Percentiles rank a stretch among this genome's conserved stretches.
Evolutionary conservation across 352 stramenopile species (phyloP).

Genomic region (Globisporangium uncinulatum): DNA sequence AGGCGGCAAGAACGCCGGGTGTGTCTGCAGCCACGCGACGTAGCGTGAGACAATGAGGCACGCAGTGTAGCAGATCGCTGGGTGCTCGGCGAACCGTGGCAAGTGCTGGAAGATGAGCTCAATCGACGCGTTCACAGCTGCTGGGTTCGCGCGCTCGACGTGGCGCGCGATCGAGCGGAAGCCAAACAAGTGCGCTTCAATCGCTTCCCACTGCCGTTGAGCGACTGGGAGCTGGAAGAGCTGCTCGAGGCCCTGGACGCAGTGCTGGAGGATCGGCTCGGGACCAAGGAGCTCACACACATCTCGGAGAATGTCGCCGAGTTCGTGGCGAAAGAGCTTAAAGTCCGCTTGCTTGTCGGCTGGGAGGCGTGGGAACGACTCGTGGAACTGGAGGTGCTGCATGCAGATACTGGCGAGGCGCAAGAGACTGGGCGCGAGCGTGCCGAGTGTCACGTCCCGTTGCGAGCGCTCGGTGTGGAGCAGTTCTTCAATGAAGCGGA

Average conservation of each 20-base stretch:
- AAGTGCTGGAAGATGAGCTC: conserved; percentile 77
- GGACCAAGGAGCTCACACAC: conserved; percentile 72
- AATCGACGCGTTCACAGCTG: conserved; percentile 32
- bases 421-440: conserved; percentile 47
- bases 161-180: conserved; percentile 80
- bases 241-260: conserved; percentile 61
- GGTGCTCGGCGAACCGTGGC: conserved; percentile 63
- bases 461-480: conserved; percentile 11
- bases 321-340: conserved; percentile 70
- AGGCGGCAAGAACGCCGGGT: conserved; percentile 38
- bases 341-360: conserved; percentile 78
- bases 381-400: conserved; percentile 75
- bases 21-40: conserved; percentile 53
- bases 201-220: conserved; percentile 59
- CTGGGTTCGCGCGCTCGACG: conserved; percentile 38
- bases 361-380: conserved; percentile 57
- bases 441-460: conserved; percentile 20
- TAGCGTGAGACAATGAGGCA: conserved; percentile 85
- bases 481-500: conserved; percentile 52
- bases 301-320: conserved; percentile 78
- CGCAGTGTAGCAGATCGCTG: conserved; percentile 80
- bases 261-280: conserved; percentile 67
- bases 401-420: conserved; percentile 67
- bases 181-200: conserved; percentile 80
- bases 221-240: conserved; percentile 50